phyloP scores from a whole-genome alignment of 2,329 filamentous ascomycete genomes.

The Sordariomycetes sp. region DNA sequence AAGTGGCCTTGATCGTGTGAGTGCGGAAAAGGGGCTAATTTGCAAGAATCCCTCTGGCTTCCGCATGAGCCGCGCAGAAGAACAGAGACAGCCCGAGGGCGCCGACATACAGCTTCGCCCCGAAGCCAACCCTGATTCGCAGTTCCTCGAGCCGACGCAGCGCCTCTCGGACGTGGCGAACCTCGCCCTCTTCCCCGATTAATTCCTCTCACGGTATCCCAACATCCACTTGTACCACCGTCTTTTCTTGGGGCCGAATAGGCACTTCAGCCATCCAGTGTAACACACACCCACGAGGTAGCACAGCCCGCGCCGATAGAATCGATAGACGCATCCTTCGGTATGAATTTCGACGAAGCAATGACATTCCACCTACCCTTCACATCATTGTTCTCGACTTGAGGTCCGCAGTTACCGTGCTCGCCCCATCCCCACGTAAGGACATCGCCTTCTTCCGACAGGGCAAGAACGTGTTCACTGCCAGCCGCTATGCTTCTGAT shows the following conservation, averaged over 20 bases:
- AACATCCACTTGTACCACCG: no score
- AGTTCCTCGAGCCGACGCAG: conserved; percentile 60
- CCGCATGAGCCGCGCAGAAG: conserved; percentile 29
- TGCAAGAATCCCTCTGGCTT: conserved; percentile 32
- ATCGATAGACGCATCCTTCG: conserved; percentile 40
- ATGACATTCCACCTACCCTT: conserved; percentile 62
- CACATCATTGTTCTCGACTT: conserved; percentile 54
- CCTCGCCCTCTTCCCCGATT: conserved; percentile 32
- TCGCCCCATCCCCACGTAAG: conserved; percentile 95
- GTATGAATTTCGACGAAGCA: conserved; percentile 45
- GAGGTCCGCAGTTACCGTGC: conserved; percentile 87
- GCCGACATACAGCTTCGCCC: no score
- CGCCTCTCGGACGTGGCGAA: conserved; percentile 57
- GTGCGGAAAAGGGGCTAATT: no score
- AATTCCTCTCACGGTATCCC: no score
- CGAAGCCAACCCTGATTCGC: conserved; percentile 14
- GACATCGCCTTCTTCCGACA: conserved; percentile 56
- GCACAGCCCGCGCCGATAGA: conserved; percentile 78
- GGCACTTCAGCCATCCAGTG: conserved; percentile 7
- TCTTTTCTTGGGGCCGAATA: no score
- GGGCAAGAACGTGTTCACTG: conserved; percentile 79
- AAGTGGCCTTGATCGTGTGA: conserved; percentile 17
- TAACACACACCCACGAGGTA: conserved; percentile 68
- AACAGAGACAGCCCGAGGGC: conserved; percentile 9
- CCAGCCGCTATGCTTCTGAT: conserved; percentile 64